Conservation (phyloP, 1,284 basidiomycete genomes). For the Schizophyllum commune region DNA sequence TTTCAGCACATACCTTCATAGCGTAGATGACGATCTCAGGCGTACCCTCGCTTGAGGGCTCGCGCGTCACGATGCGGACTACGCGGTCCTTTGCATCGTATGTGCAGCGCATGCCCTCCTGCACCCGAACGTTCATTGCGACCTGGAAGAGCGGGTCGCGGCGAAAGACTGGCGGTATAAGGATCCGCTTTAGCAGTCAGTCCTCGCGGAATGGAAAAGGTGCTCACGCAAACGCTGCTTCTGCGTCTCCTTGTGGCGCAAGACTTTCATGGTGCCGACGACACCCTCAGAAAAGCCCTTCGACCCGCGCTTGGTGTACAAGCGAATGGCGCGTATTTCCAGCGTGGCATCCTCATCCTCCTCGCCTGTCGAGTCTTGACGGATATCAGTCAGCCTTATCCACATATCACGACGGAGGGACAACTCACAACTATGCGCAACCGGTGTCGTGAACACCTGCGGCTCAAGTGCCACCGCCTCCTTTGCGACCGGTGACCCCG, state of each 20-base stretch:
- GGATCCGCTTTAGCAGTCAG: neutral
- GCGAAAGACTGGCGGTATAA: conserved; percentile 43
- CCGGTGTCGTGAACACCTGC: neutral
- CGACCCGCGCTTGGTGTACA: conserved; percentile 53
- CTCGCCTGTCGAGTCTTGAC: conserved; percentile 47
- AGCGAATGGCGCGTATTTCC: conserved; percentile 51
- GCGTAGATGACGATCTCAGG: conserved; percentile 35
- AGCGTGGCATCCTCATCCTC: conserved; percentile 48
- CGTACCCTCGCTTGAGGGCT: conserved; percentile 21
- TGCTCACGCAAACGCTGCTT: conserved; percentile 40
- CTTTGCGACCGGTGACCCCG: neutral
- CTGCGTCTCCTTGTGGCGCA: conserved; percentile 32
- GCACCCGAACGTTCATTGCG: conserved; percentile 54
- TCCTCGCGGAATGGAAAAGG: neutral
- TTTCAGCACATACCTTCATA: conserved; percentile 27
- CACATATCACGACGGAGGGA: neutral
- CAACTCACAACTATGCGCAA: neutral
- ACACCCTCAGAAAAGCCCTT: conserved; percentile 53
- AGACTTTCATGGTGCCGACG: conserved; percentile 50
- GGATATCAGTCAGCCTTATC: neutral
- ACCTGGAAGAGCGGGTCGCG: conserved; percentile 61
- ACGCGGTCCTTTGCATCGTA: conserved; percentile 48
- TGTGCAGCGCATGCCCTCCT: conserved; percentile 43
- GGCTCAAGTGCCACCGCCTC: neutral
- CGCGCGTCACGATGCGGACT: conserved; percentile 48